These are phyloP conservation scores for Solanum piurae DNA, from an alignment of 257 asterid species.

Conservation along the genomic window DNA sequence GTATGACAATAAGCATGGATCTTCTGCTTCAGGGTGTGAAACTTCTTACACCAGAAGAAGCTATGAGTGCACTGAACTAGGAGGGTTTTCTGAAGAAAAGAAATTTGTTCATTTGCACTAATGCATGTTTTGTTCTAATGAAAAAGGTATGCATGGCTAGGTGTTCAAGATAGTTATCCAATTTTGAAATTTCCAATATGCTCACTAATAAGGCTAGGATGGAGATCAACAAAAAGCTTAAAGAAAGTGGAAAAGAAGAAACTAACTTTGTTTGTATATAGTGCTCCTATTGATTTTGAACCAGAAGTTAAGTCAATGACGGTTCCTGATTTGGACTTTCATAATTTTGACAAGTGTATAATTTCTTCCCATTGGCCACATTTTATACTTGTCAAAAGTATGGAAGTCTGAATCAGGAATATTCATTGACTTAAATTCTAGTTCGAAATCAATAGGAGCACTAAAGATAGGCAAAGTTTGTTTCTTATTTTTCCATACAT, in stretches of 20 bases:
- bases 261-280: neutral
- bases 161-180: neutral
- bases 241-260: no score
- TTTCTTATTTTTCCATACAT: neutral
- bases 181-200: no score
- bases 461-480: neutral
- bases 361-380: no score
- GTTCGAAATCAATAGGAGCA: neutral
- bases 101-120: neutral
- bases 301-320: neutral
- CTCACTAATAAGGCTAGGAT: no score
- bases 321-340: neutral
- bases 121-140: no score
- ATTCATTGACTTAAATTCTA: slow-evolving; percentile 20
- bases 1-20: neutral
- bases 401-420: slow-evolving; percentile 62
- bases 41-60: neutral
- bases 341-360: neutral
- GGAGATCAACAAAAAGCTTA: no score
- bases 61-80: neutral
- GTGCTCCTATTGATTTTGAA: neutral
- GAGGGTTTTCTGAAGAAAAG: neutral
- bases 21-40: neutral
- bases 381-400: slow-evolving; percentile 1
- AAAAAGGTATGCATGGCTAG: neutral